Base-by-base conservation (phyloP, 345 rosid species). In the Pistacia vera region DNA sequence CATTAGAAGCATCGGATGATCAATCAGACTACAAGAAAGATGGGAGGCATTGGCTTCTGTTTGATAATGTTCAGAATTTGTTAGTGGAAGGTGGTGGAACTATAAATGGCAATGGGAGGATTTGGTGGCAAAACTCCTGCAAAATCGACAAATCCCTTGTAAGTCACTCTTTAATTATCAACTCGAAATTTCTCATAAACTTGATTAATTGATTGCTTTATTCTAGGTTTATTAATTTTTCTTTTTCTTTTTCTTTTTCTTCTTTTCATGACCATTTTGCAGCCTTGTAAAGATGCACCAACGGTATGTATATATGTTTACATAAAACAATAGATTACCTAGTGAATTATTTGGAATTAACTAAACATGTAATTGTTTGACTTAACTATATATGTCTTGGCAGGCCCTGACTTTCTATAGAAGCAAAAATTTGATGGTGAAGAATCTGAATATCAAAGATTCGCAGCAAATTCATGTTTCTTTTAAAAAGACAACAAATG, bases 81-180 rank as follows among this genome's bases (percentile, higher is more conserved):
- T 28, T 76, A 0, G 86, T 95, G 5, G 81, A 85, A 71, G 98
- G 97, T 20, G 97, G 91, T 14, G 89, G 92, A 57, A 82, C 74
- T 36, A 81, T 95, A 2, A 82, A 95, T 70, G 98, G 98, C 12
- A 90, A 91, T 56, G 98, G 98, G 28, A 81, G 87, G 25, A 83
- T 89, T 8, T 94, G 98, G 97, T 94, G 98, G 97, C 62, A 91
- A 80, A 88, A 88, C 75, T 94, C 98, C 11, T 92, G 98, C 91
- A 95, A 95, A 87, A 51, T 89, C 74, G 71, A 91, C 61, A 83
- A 91, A 83, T 22, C 77, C 69, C 89, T 85, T 67, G 98, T 91
- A 85, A 77, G 76, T 66, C 30, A 20, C 52, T 67, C 25, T 8
- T 36, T 75, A 62, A 49, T 69, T 57, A 54, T 4, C 22, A 51